Evolutionary conservation across 805 yeast species (phyloP).

Genomic region (Ogataea neopini): DNA sequence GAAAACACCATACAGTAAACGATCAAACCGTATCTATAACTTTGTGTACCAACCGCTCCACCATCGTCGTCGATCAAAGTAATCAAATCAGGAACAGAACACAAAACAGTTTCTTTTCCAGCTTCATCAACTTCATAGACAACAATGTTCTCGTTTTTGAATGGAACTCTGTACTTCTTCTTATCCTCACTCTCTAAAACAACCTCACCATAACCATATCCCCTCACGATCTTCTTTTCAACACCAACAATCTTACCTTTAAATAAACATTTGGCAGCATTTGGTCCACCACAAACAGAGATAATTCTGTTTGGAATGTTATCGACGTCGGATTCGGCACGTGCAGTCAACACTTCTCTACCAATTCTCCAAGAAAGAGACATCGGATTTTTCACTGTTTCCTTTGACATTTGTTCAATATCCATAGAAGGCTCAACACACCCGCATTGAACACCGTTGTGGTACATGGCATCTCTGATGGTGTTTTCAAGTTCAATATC

Average conservation of each 20-base stretch:
- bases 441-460: constrained; percentile 42
- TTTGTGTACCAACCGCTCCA: constrained; percentile 49
- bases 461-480: constrained; percentile 42
- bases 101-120: constrained; percentile 29
- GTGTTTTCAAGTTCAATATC: constrained; percentile 40
- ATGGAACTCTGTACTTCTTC: constrained; percentile 35
- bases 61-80: constrained; percentile 40
- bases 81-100: constrained; percentile 45
- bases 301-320: constrained; percentile 36
- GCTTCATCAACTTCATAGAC: constrained; percentile 30
- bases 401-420: constrained; percentile 27
- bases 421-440: constrained; percentile 39
- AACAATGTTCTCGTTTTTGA: constrained; percentile 46
- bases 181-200: constrained; percentile 24
- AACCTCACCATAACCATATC: constrained; percentile 46
- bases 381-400: constrained; percentile 36
- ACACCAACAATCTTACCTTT: constrained; percentile 44
- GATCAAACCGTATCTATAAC: constrained; percentile 43
- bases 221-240: constrained; percentile 41
- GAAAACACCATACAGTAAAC: constrained; percentile 42
- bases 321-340: constrained; percentile 36
- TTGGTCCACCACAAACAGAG: constrained; percentile 37
- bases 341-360: constrained; percentile 39
- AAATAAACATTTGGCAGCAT: constrained; percentile 36
- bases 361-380: constrained; percentile 50